Evolutionary conservation across 2,329 filamentous ascomycete genomes (phyloP).

Genomic region (Paramyrothecium roridum): DNA sequence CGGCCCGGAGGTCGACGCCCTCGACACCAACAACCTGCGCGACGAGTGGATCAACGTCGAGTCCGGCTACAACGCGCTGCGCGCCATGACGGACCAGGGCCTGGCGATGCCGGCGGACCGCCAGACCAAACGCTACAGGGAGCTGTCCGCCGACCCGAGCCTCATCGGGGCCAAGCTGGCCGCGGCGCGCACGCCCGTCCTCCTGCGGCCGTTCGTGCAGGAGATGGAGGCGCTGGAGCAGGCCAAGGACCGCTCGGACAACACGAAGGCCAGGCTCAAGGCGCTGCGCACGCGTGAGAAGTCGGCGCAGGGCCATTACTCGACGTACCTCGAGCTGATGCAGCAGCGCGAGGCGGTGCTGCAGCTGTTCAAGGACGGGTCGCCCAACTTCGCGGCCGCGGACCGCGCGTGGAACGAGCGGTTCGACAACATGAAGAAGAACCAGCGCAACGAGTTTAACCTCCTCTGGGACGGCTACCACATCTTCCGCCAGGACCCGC

Average conservation of each 20-base stretch:
- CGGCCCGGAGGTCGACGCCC: slow-evolving; percentile 27
- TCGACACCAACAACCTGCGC: slow-evolving; percentile 31
- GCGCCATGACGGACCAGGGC: slow-evolving; percentile 43
- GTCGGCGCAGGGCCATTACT: slow-evolving; percentile 13
- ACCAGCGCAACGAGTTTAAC: slow-evolving; percentile 30
- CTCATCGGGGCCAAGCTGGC: slow-evolving; percentile 22
- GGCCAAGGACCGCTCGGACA: slow-evolving; percentile 7
- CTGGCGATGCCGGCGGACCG: slow-evolving; percentile 43
- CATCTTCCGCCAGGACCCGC: slow-evolving; percentile 43
- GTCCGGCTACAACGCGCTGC: slow-evolving; percentile 34
- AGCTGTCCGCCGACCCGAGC: slow-evolving; percentile 14
- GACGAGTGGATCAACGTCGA: slow-evolving; percentile 46
- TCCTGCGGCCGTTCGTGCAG: slow-evolving; percentile 37
- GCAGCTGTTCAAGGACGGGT: slow-evolving; percentile 11
- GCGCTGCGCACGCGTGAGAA: slow-evolving; percentile 23
- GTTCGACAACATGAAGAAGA: slow-evolving; percentile 28
- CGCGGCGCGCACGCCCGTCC: slow-evolving; percentile 19
- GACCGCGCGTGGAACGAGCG: slow-evolving; percentile 30
- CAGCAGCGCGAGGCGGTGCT: slow-evolving; percentile 24
- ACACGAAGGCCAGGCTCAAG: slow-evolving; percentile 14
- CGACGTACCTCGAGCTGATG: slow-evolving; percentile 27
- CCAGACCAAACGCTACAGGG: slow-evolving; percentile 26
- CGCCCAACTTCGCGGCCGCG: slow-evolving; percentile 18
- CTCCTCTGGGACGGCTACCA: slow-evolving; percentile 52
- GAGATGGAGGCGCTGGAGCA: slow-evolving; percentile 37